Evolutionary conservation across 2,329 filamentous ascomycete species (phyloP), one percentile per base, ranked within the genome.

Genomic region (Fusarium sp.): DNA sequence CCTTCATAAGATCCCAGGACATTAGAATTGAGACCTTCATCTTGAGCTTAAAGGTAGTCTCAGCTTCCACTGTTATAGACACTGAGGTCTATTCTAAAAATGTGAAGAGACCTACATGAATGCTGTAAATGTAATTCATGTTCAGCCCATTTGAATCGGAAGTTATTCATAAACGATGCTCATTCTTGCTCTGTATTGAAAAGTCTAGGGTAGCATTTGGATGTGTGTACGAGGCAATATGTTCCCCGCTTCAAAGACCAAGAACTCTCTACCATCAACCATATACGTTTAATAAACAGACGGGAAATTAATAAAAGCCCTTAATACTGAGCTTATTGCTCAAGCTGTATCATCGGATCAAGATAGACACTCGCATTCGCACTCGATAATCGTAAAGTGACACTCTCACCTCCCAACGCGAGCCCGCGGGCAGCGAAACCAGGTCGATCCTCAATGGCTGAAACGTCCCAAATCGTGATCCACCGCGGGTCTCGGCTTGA

Each of bases 51-150:
- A 26, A 20, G n/a, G 18, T 15, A 51, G 50, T 15, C n/a, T 15
- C 22, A 11, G n/a, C 9, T 22, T 12, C n/a, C n/a, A 36, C 15
- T 36, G 2, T 15, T 8, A 12, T 8, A 0, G 14, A 48, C 20
- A 17, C 6, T 2, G 18, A 36, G n/a, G 7, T 3, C 22, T 13
- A 3, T n/a, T 10, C 4, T 13, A 5, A 7, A 2, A n/a, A 5
- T 12, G 12, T 8, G 9, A 48, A 48, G 20, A 28, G 8, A 47
- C 3, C 3, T 10, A 4, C 17, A 28, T 14, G 10, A 30, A 15
- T 0, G 9, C 8, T n/a, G 4, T 15, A 22, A 8, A 3, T 12
- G 26, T 8, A 30, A 6, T 6, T 22, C 9, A 26, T 15, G 3
- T 52, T 24, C 6, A 34, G 1, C 3, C 48, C 4, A 24, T 14